Conservation (phyloP, 768 basidiomycete genomes). For the Coprinopsis sp. region DNA sequence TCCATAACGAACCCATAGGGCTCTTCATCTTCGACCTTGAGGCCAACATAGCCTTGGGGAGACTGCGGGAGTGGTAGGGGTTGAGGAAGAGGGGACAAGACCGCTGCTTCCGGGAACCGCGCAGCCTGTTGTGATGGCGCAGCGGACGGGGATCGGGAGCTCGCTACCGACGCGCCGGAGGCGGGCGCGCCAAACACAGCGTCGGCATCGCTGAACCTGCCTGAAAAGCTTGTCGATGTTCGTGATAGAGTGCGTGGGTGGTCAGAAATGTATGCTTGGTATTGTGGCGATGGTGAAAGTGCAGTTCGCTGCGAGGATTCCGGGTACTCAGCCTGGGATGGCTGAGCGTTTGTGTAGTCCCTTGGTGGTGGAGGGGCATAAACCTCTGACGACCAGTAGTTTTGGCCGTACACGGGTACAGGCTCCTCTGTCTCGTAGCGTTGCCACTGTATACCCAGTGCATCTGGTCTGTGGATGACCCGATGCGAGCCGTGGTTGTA, state of each 20-base stretch:
- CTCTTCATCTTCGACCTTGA: constrained; percentile 2
- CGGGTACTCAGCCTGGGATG: neutral
- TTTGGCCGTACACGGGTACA: neutral
- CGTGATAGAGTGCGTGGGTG: constrained; percentile 1
- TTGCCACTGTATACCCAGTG: neutral
- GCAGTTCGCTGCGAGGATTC: neutral
- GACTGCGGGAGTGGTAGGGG: neutral
- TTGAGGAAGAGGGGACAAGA: neutral
- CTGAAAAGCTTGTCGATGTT: constrained; percentile 1
- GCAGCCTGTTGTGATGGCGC: too few relatives aligned
- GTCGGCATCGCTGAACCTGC: neutral
- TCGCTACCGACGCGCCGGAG: neutral
- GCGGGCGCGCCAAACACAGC: neutral
- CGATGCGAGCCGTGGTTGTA: neutral
- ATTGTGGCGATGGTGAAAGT: neutral
- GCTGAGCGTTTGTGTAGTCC: neutral
- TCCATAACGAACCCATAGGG: constrained; percentile 7
- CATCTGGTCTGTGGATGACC: neutral
- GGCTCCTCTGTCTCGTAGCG: neutral
- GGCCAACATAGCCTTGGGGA: neutral
- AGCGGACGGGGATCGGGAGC: constrained; percentile 5
- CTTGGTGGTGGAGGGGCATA: neutral
- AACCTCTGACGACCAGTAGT: neutral
- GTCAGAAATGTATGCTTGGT: neutral
- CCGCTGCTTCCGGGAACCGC: too few relatives aligned